Base-by-base conservation (phyloP, 192 early-diverging fungal genomes). In the Gaertneriomyces sp. region DNA sequence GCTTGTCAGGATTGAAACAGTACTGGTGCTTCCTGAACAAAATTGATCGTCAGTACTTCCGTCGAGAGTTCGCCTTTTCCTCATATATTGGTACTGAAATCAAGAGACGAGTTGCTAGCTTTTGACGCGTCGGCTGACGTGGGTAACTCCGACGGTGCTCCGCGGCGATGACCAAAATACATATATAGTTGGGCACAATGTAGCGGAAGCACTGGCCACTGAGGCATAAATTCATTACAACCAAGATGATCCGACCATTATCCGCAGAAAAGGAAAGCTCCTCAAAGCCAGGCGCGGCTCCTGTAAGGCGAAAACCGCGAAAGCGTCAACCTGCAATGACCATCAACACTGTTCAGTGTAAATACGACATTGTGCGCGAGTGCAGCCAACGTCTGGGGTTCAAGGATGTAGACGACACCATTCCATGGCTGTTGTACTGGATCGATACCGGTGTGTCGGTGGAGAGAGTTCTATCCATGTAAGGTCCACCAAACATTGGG, bases 361-460 rank as follows among this genome's bases (percentile, higher is more conserved):
- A 84, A 55, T 84, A 84, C 66, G 79, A 81, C 17, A 71, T 84
- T 54, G 72, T 84, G 5, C 56, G 74, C 7, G 46, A 78, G 7
- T 76, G 77, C 61, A 64, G 50, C 41, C 19, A 38, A 6, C 40
- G 41, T 40, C 45, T 60, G n/a, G 77, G 79, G 6, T 78, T 74
- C 43, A 43, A 69, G 19, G 55, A 79, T 47, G 69, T 74, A 7
- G 78, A 81, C 25, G 56, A 68, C n/a, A 7, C 44, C 7, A 65
- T 73, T 43, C 58, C 70, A 19, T 84, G 82, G 77, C 62, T 46
- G 2, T 44, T 84, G 7, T 80, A 73, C 53, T 84, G 82, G 82
- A 80, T 84, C 42, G 82, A 84, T 57, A 84, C 82, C 3, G 82
- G 82, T 1, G 82, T 81, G 9, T 77, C 75, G n/a, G 64, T 81